Evolutionary conservation across 345 rosid genomes (phyloP), one percentile per base, ranked within the genome.

Genomic region (Salix suchowensis): DNA sequence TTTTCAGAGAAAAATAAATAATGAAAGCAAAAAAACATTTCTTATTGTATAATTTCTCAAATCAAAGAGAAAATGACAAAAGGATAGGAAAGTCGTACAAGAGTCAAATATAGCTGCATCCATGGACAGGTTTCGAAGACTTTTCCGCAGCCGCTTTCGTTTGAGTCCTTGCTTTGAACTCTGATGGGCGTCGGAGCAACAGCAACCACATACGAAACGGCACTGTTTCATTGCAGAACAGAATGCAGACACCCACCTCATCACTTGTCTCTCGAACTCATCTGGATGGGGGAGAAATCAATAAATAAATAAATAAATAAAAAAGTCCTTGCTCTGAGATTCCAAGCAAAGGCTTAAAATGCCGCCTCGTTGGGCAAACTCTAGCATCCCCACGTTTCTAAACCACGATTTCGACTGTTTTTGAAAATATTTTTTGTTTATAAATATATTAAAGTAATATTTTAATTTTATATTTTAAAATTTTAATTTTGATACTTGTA

Each of bases 101-200:
- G 75, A 74, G 86, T 83, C 83, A 79, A 80, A 77, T 28, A 73
- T 58, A 70, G 81, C 86, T 66, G 86, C 86, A 30, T 5, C 19
- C 32, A 73, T n/a, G 15, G 74, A 54, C 23, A 6, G 28, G 40
- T 14, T 58, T n/a, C 4, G 32, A 52, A 11, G 76, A 73, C 74
- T 78, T 75, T 74, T 74, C 65, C 15, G 0, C 30, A 2, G 4
- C 30, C 8, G 4, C 65, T 19, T 19, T 6, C 44, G 4, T 32
- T n/a, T 23, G 7, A 21, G 68, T 80, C 65, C 67, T 42, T 18
- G 48, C 24, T 75, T 70, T 50, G 70, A 55, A 76, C 18, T 18
- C 6, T 7, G 19, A 39, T 34, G 68, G 74, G 32, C 15, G 18
- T 44, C 13, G 76, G 40, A 54, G 66, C 10, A 10, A 69, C 52